Percentiles rank a stretch among this genome's conserved stretches.
These are phyloP conservation scores for Aspergillus ostianus DNA, from an alignment of 495 filamentous ascomycete genomes.

Conservation along the genomic window DNA sequence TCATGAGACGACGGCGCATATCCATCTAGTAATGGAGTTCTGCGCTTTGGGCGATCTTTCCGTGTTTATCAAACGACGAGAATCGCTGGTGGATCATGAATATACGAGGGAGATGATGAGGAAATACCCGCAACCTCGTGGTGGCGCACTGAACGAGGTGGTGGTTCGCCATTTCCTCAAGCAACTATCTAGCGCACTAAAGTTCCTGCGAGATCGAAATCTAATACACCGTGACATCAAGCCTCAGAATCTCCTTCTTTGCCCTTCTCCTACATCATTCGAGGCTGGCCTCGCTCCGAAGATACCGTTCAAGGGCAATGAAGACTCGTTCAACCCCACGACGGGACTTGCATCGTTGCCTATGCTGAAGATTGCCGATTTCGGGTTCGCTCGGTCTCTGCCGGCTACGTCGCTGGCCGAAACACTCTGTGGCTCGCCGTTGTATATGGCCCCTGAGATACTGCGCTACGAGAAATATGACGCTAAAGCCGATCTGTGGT, in stretches of 20 bases:
- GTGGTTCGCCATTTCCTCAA: constrained; percentile 93
- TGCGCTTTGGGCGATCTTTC: constrained; percentile 93
- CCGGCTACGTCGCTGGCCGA: constrained; percentile 88
- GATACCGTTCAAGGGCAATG: constrained; percentile 62
- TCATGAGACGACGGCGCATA: constrained; percentile 78
- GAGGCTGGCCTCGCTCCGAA: constrained; percentile 45
- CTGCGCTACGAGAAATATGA: constrained; percentile 96
- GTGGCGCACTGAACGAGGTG: constrained; percentile 87
- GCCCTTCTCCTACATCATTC: constrained; percentile 73
- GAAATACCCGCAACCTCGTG: constrained; percentile 81
- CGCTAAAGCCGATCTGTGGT: constrained; percentile 96
- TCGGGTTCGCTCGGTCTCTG: constrained; percentile 90
- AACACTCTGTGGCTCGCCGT: constrained; percentile 93
- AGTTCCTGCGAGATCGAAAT: constrained; percentile 80
- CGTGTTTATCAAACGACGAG: constrained; percentile 89
- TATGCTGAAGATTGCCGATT: constrained; percentile 96
- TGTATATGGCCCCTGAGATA: constrained; percentile 99
- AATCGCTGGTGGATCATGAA: constrained; percentile 69
- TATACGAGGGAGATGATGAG: constrained; percentile 80
- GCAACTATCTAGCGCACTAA: constrained; percentile 87
- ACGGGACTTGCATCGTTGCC: constrained; percentile 84
- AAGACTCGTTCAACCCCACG: constrained; percentile 73
- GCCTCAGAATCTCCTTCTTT: constrained; percentile 89
- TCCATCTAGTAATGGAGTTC: constrained; percentile 98
- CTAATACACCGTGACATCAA: constrained; percentile 97